These are phyloP conservation scores for Neopestalotiopsis sp. DNA, from an alignment of 2,329 filamentous ascomycete genomes.

Conservation along the genomic window DNA sequence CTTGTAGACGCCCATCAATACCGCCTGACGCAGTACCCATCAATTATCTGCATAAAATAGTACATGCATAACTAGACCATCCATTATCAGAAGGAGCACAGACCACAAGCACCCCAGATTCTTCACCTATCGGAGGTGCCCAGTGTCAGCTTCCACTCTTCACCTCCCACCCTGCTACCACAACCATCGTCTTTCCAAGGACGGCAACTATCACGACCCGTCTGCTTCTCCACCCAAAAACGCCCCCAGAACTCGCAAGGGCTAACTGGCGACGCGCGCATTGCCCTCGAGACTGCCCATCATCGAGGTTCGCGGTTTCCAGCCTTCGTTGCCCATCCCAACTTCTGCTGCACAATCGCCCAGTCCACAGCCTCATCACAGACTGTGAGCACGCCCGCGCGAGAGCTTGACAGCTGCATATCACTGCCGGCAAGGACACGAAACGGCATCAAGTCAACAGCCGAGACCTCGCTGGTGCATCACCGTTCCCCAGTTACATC, in stretches of 20 bases:
- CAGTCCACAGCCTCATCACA: slow-evolving; percentile 14
- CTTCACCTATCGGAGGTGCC: slow-evolving; percentile 8
- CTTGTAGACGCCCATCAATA: background rate
- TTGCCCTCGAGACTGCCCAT: slow-evolving; percentile 21
- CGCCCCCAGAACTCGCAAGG: background rate
- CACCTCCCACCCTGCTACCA: slow-evolving; percentile 7
- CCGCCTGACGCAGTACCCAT: background rate
- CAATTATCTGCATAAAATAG: background rate
- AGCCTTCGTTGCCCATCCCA: slow-evolving; percentile 2
- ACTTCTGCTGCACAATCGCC: slow-evolving; percentile 13
- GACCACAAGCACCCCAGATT: slow-evolving; percentile 14
- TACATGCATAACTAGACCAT: background rate
- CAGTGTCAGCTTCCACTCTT: slow-evolving; percentile 16
- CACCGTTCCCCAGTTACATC: slow-evolving; percentile 17
- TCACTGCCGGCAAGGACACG: background rate
- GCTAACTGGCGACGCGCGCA: slow-evolving; percentile 18
- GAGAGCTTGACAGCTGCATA: slow-evolving; percentile 8
- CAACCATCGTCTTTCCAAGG: background rate
- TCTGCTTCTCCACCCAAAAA: background rate
- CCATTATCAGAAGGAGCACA: slow-evolving; percentile 8
- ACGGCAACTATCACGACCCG: slow-evolving; percentile 6
- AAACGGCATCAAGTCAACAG: background rate
- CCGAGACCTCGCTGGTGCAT: slow-evolving; percentile 14
- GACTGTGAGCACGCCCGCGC: background rate
- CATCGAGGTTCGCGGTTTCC: slow-evolving; percentile 20